Evolutionary conservation across 23 red algal species (phyloP).

Genomic region (Gracilaria gracilis): DNA sequence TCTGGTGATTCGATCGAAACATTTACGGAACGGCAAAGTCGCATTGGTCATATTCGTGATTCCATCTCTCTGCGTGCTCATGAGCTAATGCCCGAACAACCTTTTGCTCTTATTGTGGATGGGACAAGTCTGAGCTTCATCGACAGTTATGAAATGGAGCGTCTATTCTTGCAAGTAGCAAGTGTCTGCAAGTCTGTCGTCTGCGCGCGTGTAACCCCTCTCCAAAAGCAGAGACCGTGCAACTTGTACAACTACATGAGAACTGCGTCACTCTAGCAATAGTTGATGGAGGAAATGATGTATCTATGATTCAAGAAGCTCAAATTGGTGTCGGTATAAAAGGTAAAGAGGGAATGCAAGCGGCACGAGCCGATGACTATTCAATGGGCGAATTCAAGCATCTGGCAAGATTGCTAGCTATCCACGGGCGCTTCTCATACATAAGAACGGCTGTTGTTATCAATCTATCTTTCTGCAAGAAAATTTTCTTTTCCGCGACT

Average conservation of each 20-base stretch:
- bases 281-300: constrained; percentile 95
- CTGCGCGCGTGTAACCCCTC: constrained; percentile 91
- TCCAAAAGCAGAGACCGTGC: constrained; percentile 90
- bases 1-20: constrained; percentile 25
- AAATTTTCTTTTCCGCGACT: constrained; percentile 73
- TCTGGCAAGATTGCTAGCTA: constrained; percentile 73
- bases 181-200: constrained; percentile 87
- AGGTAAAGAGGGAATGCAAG: constrained; percentile 92
- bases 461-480: constrained; percentile 91
- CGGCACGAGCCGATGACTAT: constrained; percentile 85
- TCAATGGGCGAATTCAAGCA: constrained; percentile 84
- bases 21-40: constrained; percentile 29
- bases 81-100: constrained; percentile 10
- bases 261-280: constrained; percentile 76
- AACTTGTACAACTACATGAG: constrained; percentile 71
- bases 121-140: constrained; percentile 72
- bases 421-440: constrained; percentile 92
- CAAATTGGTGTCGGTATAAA: constrained; percentile 91
- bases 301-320: constrained; percentile 98
- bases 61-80: constrained; percentile 36
- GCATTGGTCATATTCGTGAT: constrained; percentile 29
- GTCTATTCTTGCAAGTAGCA: constrained; percentile 78
- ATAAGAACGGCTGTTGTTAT: constrained; percentile 85
- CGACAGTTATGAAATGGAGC: constrained; percentile 60
- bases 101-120: constrained; percentile 80